A percentile compares a stretch with the other conserved stretches of the same genome.
These are phyloP conservation scores for Coemansia sp. DNA, from an alignment of 192 early-diverging fungal genomes.

Conservation along the genomic window DNA sequence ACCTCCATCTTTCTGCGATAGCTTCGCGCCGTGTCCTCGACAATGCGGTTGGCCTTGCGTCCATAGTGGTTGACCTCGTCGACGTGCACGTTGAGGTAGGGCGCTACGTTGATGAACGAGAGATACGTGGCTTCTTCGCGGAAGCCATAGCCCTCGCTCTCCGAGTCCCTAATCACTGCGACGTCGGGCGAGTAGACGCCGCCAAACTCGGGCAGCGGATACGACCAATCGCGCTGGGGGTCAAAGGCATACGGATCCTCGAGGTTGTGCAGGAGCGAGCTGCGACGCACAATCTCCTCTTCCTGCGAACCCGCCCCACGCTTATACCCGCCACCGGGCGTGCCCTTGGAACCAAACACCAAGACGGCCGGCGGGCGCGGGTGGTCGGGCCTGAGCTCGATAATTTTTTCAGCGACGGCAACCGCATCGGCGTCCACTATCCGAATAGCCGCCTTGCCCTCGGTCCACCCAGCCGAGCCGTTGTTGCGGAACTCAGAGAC, in stretches of 20 bases:
- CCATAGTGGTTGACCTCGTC: slow-evolving; percentile 49
- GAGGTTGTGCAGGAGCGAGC: slow-evolving; percentile 47
- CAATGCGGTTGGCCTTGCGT: slow-evolving; percentile 44
- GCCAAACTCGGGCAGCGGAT: slow-evolving; percentile 53
- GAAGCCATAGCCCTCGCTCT: slow-evolving; percentile 47
- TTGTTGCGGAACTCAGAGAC: slow-evolving; percentile 52
- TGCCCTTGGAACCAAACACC: slow-evolving; percentile 48
- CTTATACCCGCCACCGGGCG: slow-evolving; percentile 53
- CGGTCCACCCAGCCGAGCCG: slow-evolving; percentile 50
- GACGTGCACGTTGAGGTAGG: slow-evolving; percentile 46
- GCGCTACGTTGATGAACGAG: slow-evolving; percentile 51
- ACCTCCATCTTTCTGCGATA: slow-evolving; percentile 53
- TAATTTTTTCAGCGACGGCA: slow-evolving; percentile 35
- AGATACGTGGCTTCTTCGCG: slow-evolving; percentile 44
- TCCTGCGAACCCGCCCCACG: slow-evolving; percentile 51
- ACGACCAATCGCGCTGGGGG: slow-evolving; percentile 46
- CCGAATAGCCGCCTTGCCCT: slow-evolving; percentile 45
- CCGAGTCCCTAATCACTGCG: slow-evolving; percentile 50
- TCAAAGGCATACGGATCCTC: slow-evolving; percentile 48
- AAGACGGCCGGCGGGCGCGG: slow-evolving; percentile 40
- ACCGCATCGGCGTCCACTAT: slow-evolving; percentile 44
- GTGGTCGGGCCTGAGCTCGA: slow-evolving; percentile 48
- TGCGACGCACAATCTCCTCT: slow-evolving; percentile 51
- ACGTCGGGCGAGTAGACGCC: slow-evolving; percentile 55
- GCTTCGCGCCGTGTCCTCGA: slow-evolving; percentile 47